phyloP scores from a whole-genome alignment of 2,329 filamentous ascomycete species.

The Alternaria sp. region DNA sequence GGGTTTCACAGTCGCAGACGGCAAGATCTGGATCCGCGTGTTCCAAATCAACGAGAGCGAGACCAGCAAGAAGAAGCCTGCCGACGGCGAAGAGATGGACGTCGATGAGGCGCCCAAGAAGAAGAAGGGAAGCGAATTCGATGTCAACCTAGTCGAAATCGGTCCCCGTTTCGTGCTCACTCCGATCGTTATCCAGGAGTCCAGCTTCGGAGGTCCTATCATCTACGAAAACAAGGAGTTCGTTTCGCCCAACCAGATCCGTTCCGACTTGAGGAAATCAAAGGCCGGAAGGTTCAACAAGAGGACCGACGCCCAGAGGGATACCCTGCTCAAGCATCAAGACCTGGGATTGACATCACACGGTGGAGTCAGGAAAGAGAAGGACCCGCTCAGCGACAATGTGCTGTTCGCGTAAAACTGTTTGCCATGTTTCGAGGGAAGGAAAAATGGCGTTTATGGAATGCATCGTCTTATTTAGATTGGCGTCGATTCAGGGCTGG shows the following conservation, averaged over 20 bases:
- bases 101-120: constrained; percentile 44
- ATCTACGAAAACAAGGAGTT: constrained; percentile 99
- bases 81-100: constrained; percentile 50
- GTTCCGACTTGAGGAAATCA: constrained; percentile 76
- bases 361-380: constrained; percentile 67
- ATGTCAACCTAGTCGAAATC: constrained; percentile 87
- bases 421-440: constrained; percentile 3
- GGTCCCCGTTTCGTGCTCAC: constrained; percentile 92
- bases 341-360: constrained; percentile 75
- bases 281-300: constrained; percentile 81
- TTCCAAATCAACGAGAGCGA: constrained; percentile 92
- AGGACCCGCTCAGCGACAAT: constrained; percentile 76
- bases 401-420: constrained; percentile 71
- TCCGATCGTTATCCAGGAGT: constrained; percentile 93
- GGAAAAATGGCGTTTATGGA: constrained; percentile 27
- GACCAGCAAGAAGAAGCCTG: constrained; percentile 54
- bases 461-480: constrained; percentile 11
- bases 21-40: constrained; percentile 94
- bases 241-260: constrained; percentile 92
- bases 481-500: constrained; percentile 10
- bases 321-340: constrained; percentile 75
- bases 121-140: constrained; percentile 66
- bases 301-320: constrained; percentile 75
- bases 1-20: constrained; percentile 87
- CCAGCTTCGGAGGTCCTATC: constrained; percentile 91